A percentile compares a stretch with the other conserved stretches of the same genome.
phyloP scores from a whole-genome alignment of 129 eudicot genomes.

The Ambrosia artemisiifolia region DNA sequence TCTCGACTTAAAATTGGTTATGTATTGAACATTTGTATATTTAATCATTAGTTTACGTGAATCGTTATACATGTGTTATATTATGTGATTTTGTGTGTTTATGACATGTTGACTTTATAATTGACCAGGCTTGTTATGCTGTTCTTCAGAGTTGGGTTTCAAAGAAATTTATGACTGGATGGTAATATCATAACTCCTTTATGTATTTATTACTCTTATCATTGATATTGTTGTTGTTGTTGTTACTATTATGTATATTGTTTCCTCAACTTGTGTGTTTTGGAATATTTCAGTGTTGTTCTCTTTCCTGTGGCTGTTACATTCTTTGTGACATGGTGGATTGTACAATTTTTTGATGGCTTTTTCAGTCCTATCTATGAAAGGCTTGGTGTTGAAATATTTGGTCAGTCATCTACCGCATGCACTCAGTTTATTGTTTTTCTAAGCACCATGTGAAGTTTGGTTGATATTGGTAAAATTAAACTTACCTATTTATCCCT shows the following conservation, averaged over 20 bases:
- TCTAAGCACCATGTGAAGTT: neutral
- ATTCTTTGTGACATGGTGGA: constrained; percentile 92
- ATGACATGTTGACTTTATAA: constrained; percentile 22
- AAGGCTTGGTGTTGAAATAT: constrained; percentile 75
- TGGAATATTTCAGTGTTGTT: constrained; percentile 55
- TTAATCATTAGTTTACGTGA: neutral
- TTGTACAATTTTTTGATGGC: constrained; percentile 92
- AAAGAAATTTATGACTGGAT: constrained; percentile 95
- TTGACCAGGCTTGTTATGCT: constrained; percentile 83
- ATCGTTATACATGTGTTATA: neutral
- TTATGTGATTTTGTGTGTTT: neutral
- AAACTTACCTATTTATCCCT: neutral
- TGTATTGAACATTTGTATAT: no score
- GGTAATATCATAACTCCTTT: constrained; percentile 34
- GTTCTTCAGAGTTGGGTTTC: constrained; percentile 97
- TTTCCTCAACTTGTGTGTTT: neutral
- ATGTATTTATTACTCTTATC: neutral
- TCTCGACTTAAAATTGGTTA: no score
- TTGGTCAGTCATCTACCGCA: constrained; percentile 50
- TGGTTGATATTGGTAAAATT: neutral
- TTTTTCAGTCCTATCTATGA: constrained; percentile 95
- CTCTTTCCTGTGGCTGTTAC: constrained; percentile 95
- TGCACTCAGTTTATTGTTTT: constrained; percentile 2
- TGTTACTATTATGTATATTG: constrained; percentile 3
- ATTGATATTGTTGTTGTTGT: neutral